Percentiles rank a stretch among this genome's conserved stretches.
Conservation (phyloP, 768 basidiomycete species). For the Amyloporia xantha region DNA sequence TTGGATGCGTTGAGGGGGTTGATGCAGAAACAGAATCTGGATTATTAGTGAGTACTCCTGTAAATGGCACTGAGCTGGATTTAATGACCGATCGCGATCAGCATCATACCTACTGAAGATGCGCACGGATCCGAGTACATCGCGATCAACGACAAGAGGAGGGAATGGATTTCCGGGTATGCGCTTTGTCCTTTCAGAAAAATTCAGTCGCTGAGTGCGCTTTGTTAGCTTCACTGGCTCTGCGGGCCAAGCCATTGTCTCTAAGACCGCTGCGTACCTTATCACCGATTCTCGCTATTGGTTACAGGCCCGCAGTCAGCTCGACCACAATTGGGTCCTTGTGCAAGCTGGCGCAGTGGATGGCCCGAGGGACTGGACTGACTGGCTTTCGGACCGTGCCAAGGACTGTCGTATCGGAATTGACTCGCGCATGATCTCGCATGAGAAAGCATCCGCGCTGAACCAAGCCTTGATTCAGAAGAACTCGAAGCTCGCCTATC, state of each 20-base stretch:
- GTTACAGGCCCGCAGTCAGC: constrained; percentile 64
- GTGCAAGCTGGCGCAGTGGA: constrained; percentile 47
- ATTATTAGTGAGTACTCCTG: constrained; percentile 60
- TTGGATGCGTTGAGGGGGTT: constrained; percentile 55
- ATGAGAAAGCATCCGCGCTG: constrained; percentile 59
- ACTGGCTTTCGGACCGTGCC: constrained; percentile 47
- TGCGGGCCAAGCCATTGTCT: constrained; percentile 67
- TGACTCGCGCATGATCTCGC: constrained; percentile 78
- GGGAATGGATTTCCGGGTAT: constrained; percentile 73
- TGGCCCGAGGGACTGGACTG: constrained; percentile 68
- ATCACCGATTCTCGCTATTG: constrained; percentile 81
- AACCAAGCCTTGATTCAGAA: constrained; percentile 46
- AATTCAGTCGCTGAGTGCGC: constrained; percentile 3
- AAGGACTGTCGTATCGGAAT: constrained; percentile 54
- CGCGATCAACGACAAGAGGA: constrained; percentile 65
- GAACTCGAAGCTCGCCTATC: constrained; percentile 67
- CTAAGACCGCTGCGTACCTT: constrained; percentile 60
- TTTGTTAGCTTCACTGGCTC: constrained; percentile 51
- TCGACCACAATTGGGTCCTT: constrained; percentile 70
- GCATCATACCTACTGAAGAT: constrained; percentile 73
- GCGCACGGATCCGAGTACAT: constrained; percentile 83
- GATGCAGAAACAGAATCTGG: constrained; percentile 62
- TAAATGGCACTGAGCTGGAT: neutral
- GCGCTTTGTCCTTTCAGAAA: constrained; percentile 16
- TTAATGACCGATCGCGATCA: constrained; percentile 21